Percentiles rank a stretch among this genome's conserved stretches.
Conservation (phyloP, 441 rosid genomes). For the Erodium texanum region DNA sequence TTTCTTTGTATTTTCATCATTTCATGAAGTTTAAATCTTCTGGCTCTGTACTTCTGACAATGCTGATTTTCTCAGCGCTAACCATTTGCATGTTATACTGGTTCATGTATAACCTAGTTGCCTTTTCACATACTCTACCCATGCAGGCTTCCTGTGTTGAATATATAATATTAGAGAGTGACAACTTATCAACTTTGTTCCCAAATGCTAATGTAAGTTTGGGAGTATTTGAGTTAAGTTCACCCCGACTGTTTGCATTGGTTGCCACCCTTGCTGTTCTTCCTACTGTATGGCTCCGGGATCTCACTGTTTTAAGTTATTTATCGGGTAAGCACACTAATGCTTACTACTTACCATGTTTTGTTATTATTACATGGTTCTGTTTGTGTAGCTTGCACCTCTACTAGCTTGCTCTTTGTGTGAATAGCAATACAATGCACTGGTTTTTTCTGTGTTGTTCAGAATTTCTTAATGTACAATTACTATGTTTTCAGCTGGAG, state of each 20-base stretch:
- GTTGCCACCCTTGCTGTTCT: slow-evolving; percentile 64
- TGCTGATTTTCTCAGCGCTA: background rate
- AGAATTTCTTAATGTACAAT: slow-evolving; percentile 10
- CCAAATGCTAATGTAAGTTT: slow-evolving; percentile 61
- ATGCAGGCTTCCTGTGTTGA: slow-evolving; percentile 84
- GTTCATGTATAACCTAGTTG: background rate
- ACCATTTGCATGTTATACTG: background rate
- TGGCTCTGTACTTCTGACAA: background rate
- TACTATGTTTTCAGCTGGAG: slow-evolving; percentile 57
- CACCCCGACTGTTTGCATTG: slow-evolving; percentile 60
- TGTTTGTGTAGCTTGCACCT: background rate
- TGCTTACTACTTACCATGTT: background rate
- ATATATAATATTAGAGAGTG: slow-evolving; percentile 79
- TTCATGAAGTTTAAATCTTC: background rate
- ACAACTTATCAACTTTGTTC: slow-evolving; percentile 65
- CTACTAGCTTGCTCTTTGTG: background rate
- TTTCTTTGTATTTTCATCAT: background rate
- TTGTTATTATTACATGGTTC: background rate
- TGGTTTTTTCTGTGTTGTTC: background rate
- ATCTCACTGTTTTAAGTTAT: slow-evolving; percentile 72
- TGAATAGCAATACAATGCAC: background rate
- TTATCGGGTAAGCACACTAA: slow-evolving; percentile 54
- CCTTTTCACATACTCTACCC: slow-evolving; percentile 9
- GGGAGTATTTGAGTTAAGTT: slow-evolving; percentile 41
- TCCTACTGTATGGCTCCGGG: slow-evolving; percentile 88